Base-by-base conservation (phyloP, 1,284 basidiomycete species). In the Fomes fomentarius region DNA sequence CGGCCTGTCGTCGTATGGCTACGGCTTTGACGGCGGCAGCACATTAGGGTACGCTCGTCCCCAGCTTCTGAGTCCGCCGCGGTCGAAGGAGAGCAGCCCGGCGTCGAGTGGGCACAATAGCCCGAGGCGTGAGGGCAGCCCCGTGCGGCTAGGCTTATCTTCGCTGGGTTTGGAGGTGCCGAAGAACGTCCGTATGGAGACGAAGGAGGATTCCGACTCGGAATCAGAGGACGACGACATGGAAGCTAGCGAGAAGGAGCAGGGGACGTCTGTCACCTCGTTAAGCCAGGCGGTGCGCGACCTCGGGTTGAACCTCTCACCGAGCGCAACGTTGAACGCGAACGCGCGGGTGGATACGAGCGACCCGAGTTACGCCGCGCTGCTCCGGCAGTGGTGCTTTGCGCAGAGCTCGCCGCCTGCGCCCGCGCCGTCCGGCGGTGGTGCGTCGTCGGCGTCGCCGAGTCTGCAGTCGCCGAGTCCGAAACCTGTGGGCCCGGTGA, bases 301-400 rank as follows among this genome's bases (percentile, higher is more conserved):
- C 25, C 57, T 61, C 10, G 60, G 60, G 2, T 28, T 58, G 37
- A 56, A 47, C 43, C 38, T 38, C 15, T 28, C 46, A 1, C 49
- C 52, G 8, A 37, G 31, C 39, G 41, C 34, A 37, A 40, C 53
- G 34, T 40, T 49, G 37, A 43, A 33, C 43, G 54, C 50, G 35
- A 56, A 53, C 50, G 54, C 53, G 53, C 57, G 57, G 37, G 57
- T 62, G 24, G 59, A 60, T 50, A 63, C 61, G 50, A 59, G 50
- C 43, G 71, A 76, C 48, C 67, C 75, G 33, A 71, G 82, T 26
- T 88, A 87, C 58, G 78, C 86, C 51, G 81, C 84, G 31, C 79
- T 89, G 56, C 78, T 89, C 49, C 66, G 74, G 52, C 80, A 86
- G 66, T 89, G 87, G 87, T 89, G 87, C 67, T 89, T 89, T 66